Conservation (phyloP, 2,329 filamentous ascomycete species). For the Hypoxylon sp. region DNA sequence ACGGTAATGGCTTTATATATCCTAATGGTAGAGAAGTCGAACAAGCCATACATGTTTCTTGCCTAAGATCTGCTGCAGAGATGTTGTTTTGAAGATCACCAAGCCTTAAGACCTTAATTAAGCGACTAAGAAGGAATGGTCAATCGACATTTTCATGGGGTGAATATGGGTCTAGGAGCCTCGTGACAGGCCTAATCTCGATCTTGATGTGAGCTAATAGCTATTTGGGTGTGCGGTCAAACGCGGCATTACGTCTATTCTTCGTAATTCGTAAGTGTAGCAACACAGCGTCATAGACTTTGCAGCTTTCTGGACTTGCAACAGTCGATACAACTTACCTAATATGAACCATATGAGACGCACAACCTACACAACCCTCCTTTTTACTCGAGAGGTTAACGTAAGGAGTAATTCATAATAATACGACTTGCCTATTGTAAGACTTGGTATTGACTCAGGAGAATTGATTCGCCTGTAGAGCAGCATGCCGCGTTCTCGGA, state of each 20-base stretch:
- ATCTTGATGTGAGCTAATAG: constrained; percentile 26
- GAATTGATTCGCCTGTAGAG: constrained; percentile 25
- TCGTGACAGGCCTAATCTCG: constrained; percentile 40
- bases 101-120: background rate
- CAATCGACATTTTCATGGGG: background rate
- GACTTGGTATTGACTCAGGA: background rate
- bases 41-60: background rate
- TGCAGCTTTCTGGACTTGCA: constrained; percentile 11
- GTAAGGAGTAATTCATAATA: constrained; percentile 12
- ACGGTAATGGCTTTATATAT: too few relatives aligned
- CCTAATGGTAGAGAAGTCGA: background rate
- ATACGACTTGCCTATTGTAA: background rate
- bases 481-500: background rate
- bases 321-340: constrained; percentile 17
- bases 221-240: constrained; percentile 23
- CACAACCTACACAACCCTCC: background rate
- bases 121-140: background rate
- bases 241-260: constrained; percentile 37
- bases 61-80: background rate
- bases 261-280: constrained; percentile 31
- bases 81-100: background rate
- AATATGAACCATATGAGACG: constrained; percentile 17
- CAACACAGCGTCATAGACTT: constrained; percentile 38
- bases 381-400: background rate
- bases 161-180: constrained; percentile 15